These are phyloP conservation scores for Trypanosoma rangeli DNA, from an alignment of 208 protist genomes.

Conservation along the genomic window DNA sequence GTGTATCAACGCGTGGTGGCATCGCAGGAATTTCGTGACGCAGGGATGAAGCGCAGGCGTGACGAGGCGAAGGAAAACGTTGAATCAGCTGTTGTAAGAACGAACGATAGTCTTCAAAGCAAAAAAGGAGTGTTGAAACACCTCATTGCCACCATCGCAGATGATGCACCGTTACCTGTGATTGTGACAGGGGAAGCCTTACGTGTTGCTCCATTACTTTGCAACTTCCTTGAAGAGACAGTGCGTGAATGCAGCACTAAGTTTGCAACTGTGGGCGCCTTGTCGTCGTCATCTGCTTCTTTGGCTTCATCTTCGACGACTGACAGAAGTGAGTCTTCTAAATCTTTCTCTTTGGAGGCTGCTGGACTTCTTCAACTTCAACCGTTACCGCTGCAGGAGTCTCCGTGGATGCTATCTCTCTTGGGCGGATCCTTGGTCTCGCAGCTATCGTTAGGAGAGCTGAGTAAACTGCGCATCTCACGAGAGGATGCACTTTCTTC, in stretches of 20 bases:
- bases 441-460: slow-evolving; percentile 44
- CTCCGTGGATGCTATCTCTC: slow-evolving; percentile 55
- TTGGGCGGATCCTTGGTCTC: slow-evolving; percentile 55
- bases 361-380: slow-evolving; percentile 36
- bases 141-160: slow-evolving; percentile 40
- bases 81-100: too few species aligned
- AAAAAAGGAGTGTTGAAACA: slow-evolving; percentile 29
- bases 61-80: background rate
- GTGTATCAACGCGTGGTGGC: slow-evolving; percentile 22
- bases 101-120: background rate
- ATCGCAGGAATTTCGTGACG: background rate
- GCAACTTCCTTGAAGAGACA: slow-evolving; percentile 32
- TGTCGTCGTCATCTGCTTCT: slow-evolving; percentile 18
- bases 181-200: slow-evolving; percentile 60
- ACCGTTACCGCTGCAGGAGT: slow-evolving; percentile 31
- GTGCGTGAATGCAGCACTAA: slow-evolving; percentile 24
- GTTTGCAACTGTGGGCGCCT: background rate
- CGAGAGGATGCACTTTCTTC: slow-evolving; percentile 41
- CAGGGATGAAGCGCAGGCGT: slow-evolving; percentile 4
- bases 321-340: background rate
- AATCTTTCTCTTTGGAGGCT: slow-evolving; percentile 3
- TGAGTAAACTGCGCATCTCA: slow-evolving; percentile 45
- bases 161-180: slow-evolving; percentile 29
- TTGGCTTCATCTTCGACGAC: slow-evolving; percentile 10
- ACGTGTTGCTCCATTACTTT: slow-evolving; percentile 43